phyloP scores from a whole-genome alignment of 176 grass and related monocot genomes.

The Paspalum notatum region DNA sequence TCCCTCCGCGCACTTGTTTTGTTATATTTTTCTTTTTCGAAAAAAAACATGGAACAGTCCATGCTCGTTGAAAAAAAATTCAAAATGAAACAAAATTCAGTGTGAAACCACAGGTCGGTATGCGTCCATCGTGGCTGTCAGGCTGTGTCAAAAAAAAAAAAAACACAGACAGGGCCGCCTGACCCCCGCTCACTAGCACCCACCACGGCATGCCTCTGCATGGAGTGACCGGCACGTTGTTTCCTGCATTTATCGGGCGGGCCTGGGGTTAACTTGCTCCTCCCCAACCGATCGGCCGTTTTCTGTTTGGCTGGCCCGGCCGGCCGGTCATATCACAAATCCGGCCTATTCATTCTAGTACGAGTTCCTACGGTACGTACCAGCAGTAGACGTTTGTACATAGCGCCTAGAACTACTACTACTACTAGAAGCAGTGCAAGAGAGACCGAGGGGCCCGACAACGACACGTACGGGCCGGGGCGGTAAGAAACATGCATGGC shows the following conservation, averaged over 20 bases:
- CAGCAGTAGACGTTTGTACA: not conserved
- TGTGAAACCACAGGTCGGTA: too few relatives aligned
- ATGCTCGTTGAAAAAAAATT: too few relatives aligned
- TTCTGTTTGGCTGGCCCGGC: constrained; percentile 26
- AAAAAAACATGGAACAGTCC: too few relatives aligned
- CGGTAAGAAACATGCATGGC: constrained; percentile 5
- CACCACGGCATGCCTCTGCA: not conserved
- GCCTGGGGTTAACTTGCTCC: too few relatives aligned
- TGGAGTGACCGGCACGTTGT: constrained; percentile 34
- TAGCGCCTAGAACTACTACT: not conserved
- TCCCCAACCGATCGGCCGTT: constrained; percentile 12
- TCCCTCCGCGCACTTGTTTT: too few relatives aligned
- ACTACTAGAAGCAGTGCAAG: too few relatives aligned
- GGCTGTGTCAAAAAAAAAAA: constrained; percentile 16
- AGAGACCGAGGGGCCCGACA: too few relatives aligned
- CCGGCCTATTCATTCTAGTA: not conserved
- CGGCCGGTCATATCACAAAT: constrained; percentile 21
- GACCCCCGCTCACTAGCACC: not conserved
- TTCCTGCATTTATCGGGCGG: constrained; percentile 7
- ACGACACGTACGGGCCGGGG: not conserved
- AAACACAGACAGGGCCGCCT: not conserved
- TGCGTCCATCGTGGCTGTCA: too few relatives aligned
- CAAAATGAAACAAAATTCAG: too few relatives aligned
- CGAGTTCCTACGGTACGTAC: too few relatives aligned
- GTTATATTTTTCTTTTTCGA: too few relatives aligned